Evolutionary conservation across 805 yeast genomes (phyloP).

Genomic region (Suhomyces kilbournensis): DNA sequence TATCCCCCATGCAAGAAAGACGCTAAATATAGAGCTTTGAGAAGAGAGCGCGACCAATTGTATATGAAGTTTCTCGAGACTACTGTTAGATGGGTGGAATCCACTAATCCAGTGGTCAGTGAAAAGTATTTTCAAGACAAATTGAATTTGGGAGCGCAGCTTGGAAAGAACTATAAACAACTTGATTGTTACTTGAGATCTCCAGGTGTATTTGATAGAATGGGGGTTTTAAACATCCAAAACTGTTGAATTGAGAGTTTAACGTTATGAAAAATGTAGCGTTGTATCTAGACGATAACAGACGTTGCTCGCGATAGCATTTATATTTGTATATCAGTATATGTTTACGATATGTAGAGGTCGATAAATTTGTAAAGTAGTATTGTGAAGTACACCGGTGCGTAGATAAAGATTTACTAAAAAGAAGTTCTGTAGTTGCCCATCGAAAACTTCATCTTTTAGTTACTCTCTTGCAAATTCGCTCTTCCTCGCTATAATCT

Average conservation of each 20-base stretch:
- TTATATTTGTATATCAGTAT: not conserved
- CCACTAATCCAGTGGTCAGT: constrained; percentile 50
- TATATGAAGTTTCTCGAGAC: constrained; percentile 54
- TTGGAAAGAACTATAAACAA: constrained; percentile 61
- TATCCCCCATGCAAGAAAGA: constrained; percentile 37
- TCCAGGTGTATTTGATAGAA: constrained; percentile 75
- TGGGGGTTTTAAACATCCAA: constrained; percentile 43
- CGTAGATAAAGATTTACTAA: too few relatives aligned
- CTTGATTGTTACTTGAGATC: constrained; percentile 83
- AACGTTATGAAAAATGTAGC: not conserved
- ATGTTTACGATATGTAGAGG: not conserved
- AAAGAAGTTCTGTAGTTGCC: too few relatives aligned
- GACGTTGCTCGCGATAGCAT: not conserved
- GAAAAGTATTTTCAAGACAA: constrained; percentile 51
- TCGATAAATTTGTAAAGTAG: not conserved
- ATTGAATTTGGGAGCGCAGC: constrained; percentile 46
- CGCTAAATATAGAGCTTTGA: constrained; percentile 39
- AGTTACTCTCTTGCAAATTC: not conserved
- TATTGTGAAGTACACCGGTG: too few relatives aligned
- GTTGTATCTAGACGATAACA: not conserved
- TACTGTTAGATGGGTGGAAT: constrained; percentile 76
- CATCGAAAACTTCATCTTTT: too few relatives aligned
- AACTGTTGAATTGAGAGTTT: not conserved
- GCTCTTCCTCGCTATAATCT: not conserved
- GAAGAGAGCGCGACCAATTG: constrained; percentile 53